Percentiles rank a stretch among this genome's conserved stretches.
Conservation (phyloP, 2,329 filamentous ascomycete species). For the Lasiodiplodia gonubiensis region DNA sequence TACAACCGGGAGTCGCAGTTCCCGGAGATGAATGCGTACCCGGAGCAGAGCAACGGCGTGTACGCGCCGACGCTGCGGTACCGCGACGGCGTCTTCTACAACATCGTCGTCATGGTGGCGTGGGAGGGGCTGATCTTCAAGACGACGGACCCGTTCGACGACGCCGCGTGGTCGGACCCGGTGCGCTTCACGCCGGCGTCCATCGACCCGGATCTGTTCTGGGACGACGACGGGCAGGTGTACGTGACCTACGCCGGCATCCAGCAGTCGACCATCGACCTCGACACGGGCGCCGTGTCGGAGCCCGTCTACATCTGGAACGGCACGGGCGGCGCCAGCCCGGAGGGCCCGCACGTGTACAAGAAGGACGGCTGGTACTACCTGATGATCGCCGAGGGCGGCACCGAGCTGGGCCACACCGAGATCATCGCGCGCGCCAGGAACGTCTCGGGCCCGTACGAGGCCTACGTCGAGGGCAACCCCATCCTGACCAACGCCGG, state of each 20-base stretch:
- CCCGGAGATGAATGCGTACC: conserved; percentile 33
- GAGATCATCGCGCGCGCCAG: conserved; percentile 40
- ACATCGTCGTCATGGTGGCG: conserved; percentile 50
- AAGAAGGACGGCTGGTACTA: conserved; percentile 42
- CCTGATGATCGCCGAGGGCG: conserved; percentile 34
- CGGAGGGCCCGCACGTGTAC: conserved; percentile 41
- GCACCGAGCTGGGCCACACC: conserved; percentile 38
- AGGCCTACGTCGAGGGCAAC: conserved; percentile 33
- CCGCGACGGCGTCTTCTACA: conserved; percentile 47
- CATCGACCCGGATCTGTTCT: conserved; percentile 62
- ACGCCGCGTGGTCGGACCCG: conserved; percentile 55
- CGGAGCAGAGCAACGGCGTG: conserved; percentile 43
- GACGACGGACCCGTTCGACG: conserved; percentile 51
- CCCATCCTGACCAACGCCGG: conserved; percentile 38
- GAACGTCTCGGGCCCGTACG: conserved; percentile 36
- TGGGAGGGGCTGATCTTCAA: conserved; percentile 56
- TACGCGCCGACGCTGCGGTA: conserved; percentile 47
- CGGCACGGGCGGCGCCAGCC: conserved; percentile 41
- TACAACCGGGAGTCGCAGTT: conserved; percentile 1
- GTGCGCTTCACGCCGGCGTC: conserved; percentile 56
- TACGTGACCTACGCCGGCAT: conserved; percentile 38
- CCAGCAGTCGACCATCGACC: conserved; percentile 39
- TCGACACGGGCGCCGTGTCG: conserved; percentile 38
- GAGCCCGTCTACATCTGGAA: conserved; percentile 40
- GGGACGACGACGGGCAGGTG: conserved; percentile 54